Evolutionary conservation across 179 eudicot genomes (phyloP).

Genomic region (Beta corolliflora): DNA sequence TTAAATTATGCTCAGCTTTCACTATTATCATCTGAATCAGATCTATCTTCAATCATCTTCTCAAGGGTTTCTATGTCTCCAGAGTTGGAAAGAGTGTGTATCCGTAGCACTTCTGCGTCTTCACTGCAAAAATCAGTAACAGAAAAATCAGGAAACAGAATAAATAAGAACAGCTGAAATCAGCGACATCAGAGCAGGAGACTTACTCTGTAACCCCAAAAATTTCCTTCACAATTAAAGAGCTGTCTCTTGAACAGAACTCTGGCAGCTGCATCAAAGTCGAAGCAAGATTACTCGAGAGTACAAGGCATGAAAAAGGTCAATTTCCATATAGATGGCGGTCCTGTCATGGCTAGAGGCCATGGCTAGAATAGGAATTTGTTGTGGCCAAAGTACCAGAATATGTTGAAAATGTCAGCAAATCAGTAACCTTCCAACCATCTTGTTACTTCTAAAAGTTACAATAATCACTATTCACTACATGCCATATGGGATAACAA

Average conservation of each 20-base stretch:
- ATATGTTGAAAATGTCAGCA: neutral
- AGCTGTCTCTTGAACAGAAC: constrained; percentile 82
- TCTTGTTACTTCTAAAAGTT: neutral
- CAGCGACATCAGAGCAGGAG: constrained; percentile 19
- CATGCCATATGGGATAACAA: neutral
- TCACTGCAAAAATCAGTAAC: constrained; percentile 52
- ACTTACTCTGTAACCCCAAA: constrained; percentile 97
- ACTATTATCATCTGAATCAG: constrained; percentile 46
- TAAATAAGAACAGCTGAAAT: neutral
- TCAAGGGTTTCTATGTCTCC: constrained; percentile 81
- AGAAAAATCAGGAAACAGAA: constrained; percentile 11
- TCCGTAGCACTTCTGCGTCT: constrained; percentile 79
- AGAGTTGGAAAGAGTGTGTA: constrained; percentile 61
- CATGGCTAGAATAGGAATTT: neutral
- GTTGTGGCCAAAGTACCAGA: neutral
- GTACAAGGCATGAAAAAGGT: neutral
- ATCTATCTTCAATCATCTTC: constrained; percentile 60
- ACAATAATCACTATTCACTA: neutral
- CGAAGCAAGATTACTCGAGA: constrained; percentile 1
- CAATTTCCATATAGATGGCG: neutral
- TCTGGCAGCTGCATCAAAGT: constrained; percentile 69
- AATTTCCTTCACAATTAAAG: constrained; percentile 77
- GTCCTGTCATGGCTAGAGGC: neutral
- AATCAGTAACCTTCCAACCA: neutral
- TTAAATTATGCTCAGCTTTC: constrained; percentile 28